Conservation (phyloP, 31 red algal genomes). For the Endocladia muricata region DNA sequence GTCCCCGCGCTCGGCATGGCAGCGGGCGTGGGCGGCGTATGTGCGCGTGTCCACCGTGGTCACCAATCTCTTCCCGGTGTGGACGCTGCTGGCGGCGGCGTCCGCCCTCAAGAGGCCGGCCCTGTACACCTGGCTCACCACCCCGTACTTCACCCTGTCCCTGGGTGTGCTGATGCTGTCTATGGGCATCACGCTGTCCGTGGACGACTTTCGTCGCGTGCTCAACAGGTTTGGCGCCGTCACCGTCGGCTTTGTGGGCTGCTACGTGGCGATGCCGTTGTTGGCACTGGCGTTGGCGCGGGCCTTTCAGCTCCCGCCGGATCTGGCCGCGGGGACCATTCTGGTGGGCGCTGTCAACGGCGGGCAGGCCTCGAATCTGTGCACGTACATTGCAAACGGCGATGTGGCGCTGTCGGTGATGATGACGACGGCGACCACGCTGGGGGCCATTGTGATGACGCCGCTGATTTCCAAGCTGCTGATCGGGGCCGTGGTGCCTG, state of each 20-base stretch:
- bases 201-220: conserved; percentile 80
- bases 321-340: conserved; percentile 78
- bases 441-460: conserved; percentile 81
- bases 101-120: conserved; percentile 54
- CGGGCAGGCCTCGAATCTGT: conserved; percentile 89
- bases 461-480: conserved; percentile 78
- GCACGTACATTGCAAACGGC: conserved; percentile 88
- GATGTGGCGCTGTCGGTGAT: conserved; percentile 86
- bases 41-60: conserved; percentile 57
- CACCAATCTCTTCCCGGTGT: conserved; percentile 95
- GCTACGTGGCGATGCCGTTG: conserved; percentile 79
- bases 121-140: conserved; percentile 82
- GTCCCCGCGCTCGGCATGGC: not conserved
- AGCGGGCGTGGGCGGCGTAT: conserved; percentile 34
- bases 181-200: conserved; percentile 94
- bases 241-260: conserved; percentile 71
- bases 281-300: conserved; percentile 48
- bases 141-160: conserved; percentile 83
- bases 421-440: conserved; percentile 86
- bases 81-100: conserved; percentile 72
- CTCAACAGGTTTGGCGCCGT: conserved; percentile 60
- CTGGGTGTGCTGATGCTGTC: conserved; percentile 93
- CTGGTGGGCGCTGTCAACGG: conserved; percentile 87
- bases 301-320: conserved; percentile 46
- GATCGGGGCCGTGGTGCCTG: conserved; percentile 77